Evolutionary conservation across 2,329 filamentous ascomycete genomes (phyloP), one percentile per base, ranked within the genome.

Genomic region (Fusarium sublunatum): DNA sequence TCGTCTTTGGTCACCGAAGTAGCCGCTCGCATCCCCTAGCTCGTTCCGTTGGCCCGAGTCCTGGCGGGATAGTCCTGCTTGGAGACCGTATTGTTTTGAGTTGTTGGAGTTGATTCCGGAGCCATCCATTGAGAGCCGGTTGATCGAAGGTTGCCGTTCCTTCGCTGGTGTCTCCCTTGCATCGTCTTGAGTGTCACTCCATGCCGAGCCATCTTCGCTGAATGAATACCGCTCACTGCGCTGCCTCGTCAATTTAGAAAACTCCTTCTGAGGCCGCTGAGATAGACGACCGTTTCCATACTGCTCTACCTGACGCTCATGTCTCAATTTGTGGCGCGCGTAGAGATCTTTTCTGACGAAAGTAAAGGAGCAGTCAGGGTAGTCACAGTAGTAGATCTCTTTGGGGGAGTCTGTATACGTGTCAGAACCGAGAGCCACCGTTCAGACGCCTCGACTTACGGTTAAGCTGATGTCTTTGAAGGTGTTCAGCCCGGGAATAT

Each of bases 351-450:
- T 71, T 24, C 69, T 69, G 28, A 71, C 69, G 46, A 71, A 71
- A 13, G 69, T 70, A 35, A 71, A 71, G 24, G 69, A 71, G 48
- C 69, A 71, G 11, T 70, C 69, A 19, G 69, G 69, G 26, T 71
- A 71, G 34, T 71, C 67, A 31, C 69, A 71, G 26, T 71, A 69
- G 46, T 71, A 71, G n/a, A 71, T 71, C 52, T 71, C 69, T 53
- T 71, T 71, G 32, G 69, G 69, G 31, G 69, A 71, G 49, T 71
- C 69, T 71, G 13, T 25, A n/a, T 32, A 8, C 22, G 36, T 35
- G 67, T 70, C 46, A 70, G 66, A 47, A 34, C 7, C 9, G 42
- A 3, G 9, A 15, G 25, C 26, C 31, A 7, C 34, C 22, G 29
- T 41, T 15, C 32, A 8, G 11, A 4, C 29, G 10, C 13, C 32